Conservation (phyloP, 768 basidiomycete genomes). For the Pilatotrama ljubarskyi region DNA sequence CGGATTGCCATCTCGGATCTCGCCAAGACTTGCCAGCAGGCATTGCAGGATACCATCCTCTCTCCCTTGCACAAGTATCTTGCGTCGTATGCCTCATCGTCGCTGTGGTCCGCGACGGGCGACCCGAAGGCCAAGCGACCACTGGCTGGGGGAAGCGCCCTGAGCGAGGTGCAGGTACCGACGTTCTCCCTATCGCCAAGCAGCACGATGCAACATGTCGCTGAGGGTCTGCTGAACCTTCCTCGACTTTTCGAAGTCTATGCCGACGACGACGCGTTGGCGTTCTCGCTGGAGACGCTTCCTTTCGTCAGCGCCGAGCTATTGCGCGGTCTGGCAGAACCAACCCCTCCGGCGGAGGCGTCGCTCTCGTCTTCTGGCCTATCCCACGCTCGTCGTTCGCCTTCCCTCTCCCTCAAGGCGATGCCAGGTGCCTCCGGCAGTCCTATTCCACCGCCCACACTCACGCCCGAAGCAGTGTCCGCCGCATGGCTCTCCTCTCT, state of each 20-base stretch:
- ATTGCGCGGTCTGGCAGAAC: conserved; percentile 48
- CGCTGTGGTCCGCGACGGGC: conserved; percentile 62
- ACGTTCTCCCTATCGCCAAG: conserved; percentile 93
- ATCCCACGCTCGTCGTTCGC: conserved; percentile 36
- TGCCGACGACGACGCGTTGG: conserved; percentile 86
- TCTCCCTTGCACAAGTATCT: conserved; percentile 80
- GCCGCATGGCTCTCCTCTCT: conserved; percentile 92
- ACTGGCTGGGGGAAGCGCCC: conserved; percentile 41
- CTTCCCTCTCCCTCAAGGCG: conserved; percentile 36
- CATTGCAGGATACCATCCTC: conserved; percentile 81
- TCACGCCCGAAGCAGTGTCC: conserved; percentile 79
- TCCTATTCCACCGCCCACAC: conserved; percentile 9
- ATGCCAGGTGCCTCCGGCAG: conserved; percentile 1
- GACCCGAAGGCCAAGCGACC: conserved; percentile 48
- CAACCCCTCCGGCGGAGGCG: conserved; percentile 23
- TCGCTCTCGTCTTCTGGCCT: conserved; percentile 11
- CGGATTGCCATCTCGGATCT: conserved; percentile 60
- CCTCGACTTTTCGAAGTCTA: conserved; percentile 94
- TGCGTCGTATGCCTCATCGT: conserved; percentile 61
- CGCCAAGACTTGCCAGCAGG: conserved; percentile 71
- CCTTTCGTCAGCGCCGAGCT: conserved; percentile 65
- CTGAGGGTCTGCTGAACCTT: conserved; percentile 92
- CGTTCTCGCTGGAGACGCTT: conserved; percentile 83
- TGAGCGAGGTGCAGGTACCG: conserved; percentile 67
- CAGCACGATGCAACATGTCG: conserved; percentile 82